These are phyloP conservation scores for Thalia dealbata DNA, from an alignment of 176 grass and related monocot species.

Conservation along the genomic window DNA sequence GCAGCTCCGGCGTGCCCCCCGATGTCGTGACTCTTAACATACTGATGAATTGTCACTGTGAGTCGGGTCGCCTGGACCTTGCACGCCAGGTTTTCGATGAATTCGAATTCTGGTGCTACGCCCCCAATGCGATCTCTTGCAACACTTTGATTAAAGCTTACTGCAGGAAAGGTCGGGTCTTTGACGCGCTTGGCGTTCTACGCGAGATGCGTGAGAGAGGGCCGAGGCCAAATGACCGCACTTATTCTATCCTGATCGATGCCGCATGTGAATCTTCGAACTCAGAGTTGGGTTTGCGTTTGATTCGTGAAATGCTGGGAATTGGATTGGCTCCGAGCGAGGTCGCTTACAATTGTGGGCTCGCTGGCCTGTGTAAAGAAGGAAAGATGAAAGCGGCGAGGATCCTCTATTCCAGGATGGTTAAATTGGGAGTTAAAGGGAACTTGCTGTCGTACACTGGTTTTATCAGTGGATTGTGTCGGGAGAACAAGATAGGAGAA, in stretches of 20 bases:
- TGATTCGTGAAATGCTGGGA: constrained; percentile 20
- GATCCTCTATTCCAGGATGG: constrained; percentile 25
- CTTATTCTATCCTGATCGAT: constrained; percentile 27
- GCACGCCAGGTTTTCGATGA: constrained; percentile 28
- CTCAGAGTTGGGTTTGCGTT: constrained; percentile 2
- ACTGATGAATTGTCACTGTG: constrained; percentile 11
- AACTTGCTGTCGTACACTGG: constrained; percentile 22
- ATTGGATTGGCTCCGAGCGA: constrained; percentile 25
- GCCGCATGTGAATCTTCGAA: neutral
- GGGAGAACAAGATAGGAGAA: constrained; percentile 5
- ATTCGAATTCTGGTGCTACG: constrained; percentile 12
- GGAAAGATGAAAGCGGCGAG: constrained; percentile 18
- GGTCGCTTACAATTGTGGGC: constrained; percentile 15
- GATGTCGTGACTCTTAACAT: constrained; percentile 25
- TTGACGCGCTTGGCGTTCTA: constrained; percentile 9
- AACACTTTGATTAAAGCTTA: constrained; percentile 24
- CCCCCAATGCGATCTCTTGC: constrained; percentile 21
- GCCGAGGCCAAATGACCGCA: constrained; percentile 16
- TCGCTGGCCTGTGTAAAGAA: constrained; percentile 13
- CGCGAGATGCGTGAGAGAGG: constrained; percentile 1
- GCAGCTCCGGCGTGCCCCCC: neutral
- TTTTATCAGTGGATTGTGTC: constrained; percentile 23
- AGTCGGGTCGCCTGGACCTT: constrained; percentile 6
- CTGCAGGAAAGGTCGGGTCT: neutral
- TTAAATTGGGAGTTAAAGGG: constrained; percentile 21